phyloP scores from a whole-genome alignment of 176 grass and related monocot species.

The Typha latifolia region DNA sequence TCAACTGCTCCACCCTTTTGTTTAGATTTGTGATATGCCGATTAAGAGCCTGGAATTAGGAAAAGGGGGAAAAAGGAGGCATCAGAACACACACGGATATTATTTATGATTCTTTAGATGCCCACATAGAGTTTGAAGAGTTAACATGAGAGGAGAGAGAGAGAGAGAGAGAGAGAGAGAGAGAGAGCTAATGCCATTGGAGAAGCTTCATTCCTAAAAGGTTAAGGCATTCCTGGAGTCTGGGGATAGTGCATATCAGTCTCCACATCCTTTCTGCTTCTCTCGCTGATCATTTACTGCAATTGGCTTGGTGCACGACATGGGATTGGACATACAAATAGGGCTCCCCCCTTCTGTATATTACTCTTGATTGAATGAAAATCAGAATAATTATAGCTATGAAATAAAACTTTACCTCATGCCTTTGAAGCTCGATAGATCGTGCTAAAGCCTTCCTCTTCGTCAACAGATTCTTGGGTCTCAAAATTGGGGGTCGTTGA shows the following conservation, averaged over 20 bases:
- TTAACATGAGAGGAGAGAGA: too few species aligned
- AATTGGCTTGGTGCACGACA: too few species aligned
- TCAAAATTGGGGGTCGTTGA: constrained; percentile 38
- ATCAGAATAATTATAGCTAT: neutral
- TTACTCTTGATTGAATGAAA: neutral
- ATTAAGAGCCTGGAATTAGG: constrained; percentile 49
- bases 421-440: constrained; percentile 84
- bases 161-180: too few species aligned
- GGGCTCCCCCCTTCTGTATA: neutral
- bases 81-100: neutral
- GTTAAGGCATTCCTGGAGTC: too few species aligned
- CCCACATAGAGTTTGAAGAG: neutral
- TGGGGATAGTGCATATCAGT: too few species aligned
- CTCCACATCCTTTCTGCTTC: too few species aligned
- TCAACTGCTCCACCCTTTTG: constrained; percentile 54
- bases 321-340: neutral
- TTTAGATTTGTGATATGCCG: constrained; percentile 53
- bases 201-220: too few species aligned
- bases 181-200: too few species aligned
- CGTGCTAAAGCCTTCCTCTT: constrained; percentile 86
- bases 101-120: neutral
- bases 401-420: constrained; percentile 39
- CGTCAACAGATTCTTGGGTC: constrained; percentile 67
- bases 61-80: constrained; percentile 3
- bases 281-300: too few species aligned